Percentiles rank a stretch among this genome's conserved stretches.
phyloP scores from a whole-genome alignment of 495 filamentous ascomycete genomes.

The Cenococcum geophilum region DNA sequence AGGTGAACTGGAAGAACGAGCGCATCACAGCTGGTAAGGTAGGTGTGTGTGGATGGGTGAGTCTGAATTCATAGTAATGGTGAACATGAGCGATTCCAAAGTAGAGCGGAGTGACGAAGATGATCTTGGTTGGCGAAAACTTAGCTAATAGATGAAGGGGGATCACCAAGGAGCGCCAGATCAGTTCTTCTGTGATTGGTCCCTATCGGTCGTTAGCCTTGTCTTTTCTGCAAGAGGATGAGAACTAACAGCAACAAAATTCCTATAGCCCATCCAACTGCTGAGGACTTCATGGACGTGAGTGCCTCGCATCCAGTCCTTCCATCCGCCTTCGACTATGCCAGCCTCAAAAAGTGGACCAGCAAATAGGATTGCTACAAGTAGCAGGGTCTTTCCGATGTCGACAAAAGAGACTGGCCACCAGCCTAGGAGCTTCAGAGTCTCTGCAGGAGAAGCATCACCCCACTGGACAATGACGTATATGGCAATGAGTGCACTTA shows the following conservation, averaged over 20 bases:
- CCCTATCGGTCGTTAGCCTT: conserved; percentile 48
- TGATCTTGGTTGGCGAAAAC: conserved; percentile 46
- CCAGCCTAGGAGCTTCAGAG: conserved; percentile 62
- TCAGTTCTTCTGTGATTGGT: conserved; percentile 84
- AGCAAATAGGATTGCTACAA: conserved; percentile 74
- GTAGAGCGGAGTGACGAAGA: conserved; percentile 78
- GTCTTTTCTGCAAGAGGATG: not conserved
- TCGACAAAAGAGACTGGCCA: conserved; percentile 65
- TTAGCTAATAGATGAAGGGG: conserved; percentile 73
- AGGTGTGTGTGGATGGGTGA: conserved; percentile 68
- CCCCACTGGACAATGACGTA: conserved; percentile 51
- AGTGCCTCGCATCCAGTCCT: conserved; percentile 49
- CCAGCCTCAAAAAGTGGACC: conserved; percentile 77
- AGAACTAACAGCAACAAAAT: conserved; percentile 52
- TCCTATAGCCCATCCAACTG: conserved; percentile 52
- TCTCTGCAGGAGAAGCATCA: conserved; percentile 44
- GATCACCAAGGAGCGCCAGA: conserved; percentile 81
- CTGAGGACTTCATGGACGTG: conserved; percentile 24
- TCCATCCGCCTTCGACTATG: conserved; percentile 65
- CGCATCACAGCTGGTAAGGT: conserved; percentile 54
- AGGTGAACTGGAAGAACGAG: conserved; percentile 79
- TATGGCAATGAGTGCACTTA: conserved; percentile 55
- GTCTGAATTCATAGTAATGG: conserved; percentile 90
- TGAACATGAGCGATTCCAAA: conserved; percentile 95
- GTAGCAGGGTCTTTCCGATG: conserved; percentile 49